Evolutionary conservation across 73 alveolate species (phyloP).

Genomic region (Breviolum minutum): DNA sequence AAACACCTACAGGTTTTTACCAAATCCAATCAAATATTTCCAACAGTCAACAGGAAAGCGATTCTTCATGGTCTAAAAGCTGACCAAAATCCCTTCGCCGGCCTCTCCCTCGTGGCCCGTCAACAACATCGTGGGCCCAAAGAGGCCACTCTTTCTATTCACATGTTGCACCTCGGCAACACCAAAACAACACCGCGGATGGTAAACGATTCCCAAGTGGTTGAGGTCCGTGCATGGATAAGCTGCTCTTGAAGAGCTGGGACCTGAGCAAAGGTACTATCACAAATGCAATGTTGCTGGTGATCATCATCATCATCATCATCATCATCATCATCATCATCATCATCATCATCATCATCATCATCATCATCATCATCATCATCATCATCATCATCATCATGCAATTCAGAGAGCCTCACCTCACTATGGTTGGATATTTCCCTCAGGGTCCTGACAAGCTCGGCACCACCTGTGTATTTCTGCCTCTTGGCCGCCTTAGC

Average conservation of each 20-base stretch:
- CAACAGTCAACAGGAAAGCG: neutral
- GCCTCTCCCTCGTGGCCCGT: slow-evolving; percentile 95
- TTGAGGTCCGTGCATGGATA: slow-evolving; percentile 38
- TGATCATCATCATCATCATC: too few species aligned
- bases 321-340: too few species aligned
- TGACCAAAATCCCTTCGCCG: neutral
- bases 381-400: too few species aligned
- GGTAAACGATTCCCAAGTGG: neutral
- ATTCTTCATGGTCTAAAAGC: neutral
- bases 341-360: too few species aligned
- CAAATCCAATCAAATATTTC: neutral
- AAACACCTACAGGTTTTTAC: slow-evolving; percentile 35
- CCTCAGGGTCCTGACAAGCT: slow-evolving; percentile 33
- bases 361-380: too few species aligned
- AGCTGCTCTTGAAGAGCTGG: slow-evolving; percentile 95
- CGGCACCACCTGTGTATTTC: slow-evolving; percentile 79
- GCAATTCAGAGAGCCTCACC: too few species aligned
- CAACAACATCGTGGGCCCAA: slow-evolving; percentile 93
- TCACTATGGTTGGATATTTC: too few species aligned
- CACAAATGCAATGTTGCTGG: neutral
- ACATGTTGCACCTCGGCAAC: slow-evolving; percentile 73
- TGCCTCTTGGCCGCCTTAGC: slow-evolving; percentile 79
- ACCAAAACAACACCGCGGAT: neutral
- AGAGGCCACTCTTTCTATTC: slow-evolving; percentile 88
- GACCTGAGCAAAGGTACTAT: slow-evolving; percentile 27